phyloP scores from a whole-genome alignment of 2,329 filamentous ascomycete genomes.

The Phaeosphaeriaceae sp. region DNA sequence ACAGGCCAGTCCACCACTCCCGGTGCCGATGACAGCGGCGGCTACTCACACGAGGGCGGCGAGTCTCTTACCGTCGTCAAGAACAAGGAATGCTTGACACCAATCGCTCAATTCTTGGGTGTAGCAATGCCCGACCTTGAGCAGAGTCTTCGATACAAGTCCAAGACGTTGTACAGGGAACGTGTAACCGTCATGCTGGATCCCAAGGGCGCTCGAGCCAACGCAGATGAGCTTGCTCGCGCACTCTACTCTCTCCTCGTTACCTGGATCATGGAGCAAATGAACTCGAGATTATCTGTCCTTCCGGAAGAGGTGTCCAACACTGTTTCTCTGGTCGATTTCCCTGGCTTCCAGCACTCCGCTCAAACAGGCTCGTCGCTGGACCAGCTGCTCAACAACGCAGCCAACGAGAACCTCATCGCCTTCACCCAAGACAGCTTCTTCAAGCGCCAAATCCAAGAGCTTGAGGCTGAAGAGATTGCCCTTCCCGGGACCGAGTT shows the following conservation, averaged over 20 bases:
- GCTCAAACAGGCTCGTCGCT: conserved; percentile 83
- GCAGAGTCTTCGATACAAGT: conserved; percentile 90
- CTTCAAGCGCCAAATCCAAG: conserved; percentile 91
- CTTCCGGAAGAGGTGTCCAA: conserved; percentile 88
- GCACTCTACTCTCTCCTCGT: conserved; percentile 94
- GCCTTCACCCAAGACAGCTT: conserved; percentile 94
- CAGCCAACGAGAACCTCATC: conserved; percentile 89
- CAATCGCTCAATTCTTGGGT: conserved; percentile 93
- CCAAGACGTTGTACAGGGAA: conserved; percentile 94
- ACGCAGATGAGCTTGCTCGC: conserved; percentile 91
- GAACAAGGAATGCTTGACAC: conserved; percentile 88
- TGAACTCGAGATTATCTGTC: conserved; percentile 90
- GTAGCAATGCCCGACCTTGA: conserved; percentile 83
- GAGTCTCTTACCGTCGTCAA: conserved; percentile 86
- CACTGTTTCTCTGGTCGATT: conserved; percentile 94
- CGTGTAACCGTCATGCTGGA: conserved; percentile 99
- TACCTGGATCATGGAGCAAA: conserved; percentile 89
- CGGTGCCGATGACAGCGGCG: conserved; percentile 88
- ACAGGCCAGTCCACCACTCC: conserved; percentile 80
- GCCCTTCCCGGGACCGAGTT: conserved; percentile 90
- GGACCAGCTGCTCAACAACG: conserved; percentile 94
- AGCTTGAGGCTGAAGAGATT: conserved; percentile 94
- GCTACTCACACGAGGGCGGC: conserved; percentile 93
- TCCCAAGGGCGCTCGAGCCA: conserved; percentile 84
- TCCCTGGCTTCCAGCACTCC: conserved; percentile 91